Percentiles rank a stretch among this genome's conserved stretches.
Evolutionary conservation across 257 asterid species (phyloP).

Genomic region (Agastache rugosa): DNA sequence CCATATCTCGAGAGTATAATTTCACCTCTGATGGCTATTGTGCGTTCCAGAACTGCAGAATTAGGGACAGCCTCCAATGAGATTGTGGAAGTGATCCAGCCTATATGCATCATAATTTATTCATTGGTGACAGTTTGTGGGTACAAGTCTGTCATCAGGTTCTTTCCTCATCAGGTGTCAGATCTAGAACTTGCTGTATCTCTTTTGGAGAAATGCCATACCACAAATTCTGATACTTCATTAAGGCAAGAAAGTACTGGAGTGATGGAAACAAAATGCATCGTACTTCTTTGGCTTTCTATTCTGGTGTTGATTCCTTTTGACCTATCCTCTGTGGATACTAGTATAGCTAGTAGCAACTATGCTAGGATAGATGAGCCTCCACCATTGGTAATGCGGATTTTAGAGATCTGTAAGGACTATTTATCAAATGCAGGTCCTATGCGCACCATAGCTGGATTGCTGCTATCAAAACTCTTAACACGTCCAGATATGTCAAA

Average conservation of each 20-base stretch:
- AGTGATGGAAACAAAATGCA: slow-evolving; percentile 94
- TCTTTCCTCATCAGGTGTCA: slow-evolving; percentile 96
- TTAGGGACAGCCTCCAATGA: slow-evolving; percentile 64
- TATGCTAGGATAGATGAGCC: slow-evolving; percentile 52
- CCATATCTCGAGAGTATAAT: slow-evolving; percentile 93
- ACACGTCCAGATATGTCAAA: slow-evolving; percentile 92
- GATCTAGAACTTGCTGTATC: slow-evolving; percentile 94
- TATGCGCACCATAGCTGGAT: slow-evolving; percentile 86
- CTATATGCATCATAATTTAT: slow-evolving; percentile 82
- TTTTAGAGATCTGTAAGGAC: slow-evolving; percentile 74
- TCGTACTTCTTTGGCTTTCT: slow-evolving; percentile 88
- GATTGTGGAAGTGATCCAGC: slow-evolving; percentile 73
- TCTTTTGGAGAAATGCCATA: slow-evolving; percentile 83
- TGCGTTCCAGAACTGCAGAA: slow-evolving; percentile 76
- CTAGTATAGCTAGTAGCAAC: slow-evolving; percentile 60
- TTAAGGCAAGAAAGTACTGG: slow-evolving; percentile 98
- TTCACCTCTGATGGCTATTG: slow-evolving; percentile 81
- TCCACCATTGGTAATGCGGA: slow-evolving; percentile 83
- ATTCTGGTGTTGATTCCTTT: slow-evolving; percentile 94
- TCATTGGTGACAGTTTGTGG: slow-evolving; percentile 94
- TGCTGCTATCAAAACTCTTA: slow-evolving; percentile 87
- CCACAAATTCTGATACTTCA: slow-evolving; percentile 60
- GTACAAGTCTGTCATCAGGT: slow-evolving; percentile 90
- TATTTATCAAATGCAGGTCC: slow-evolving; percentile 93
- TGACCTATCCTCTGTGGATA: slow-evolving; percentile 89